Percentiles rank a stretch among this genome's conserved stretches.
Evolutionary conservation across 805 yeast genomes (phyloP).

Genomic region (Saccharomycopsis sp.): DNA sequence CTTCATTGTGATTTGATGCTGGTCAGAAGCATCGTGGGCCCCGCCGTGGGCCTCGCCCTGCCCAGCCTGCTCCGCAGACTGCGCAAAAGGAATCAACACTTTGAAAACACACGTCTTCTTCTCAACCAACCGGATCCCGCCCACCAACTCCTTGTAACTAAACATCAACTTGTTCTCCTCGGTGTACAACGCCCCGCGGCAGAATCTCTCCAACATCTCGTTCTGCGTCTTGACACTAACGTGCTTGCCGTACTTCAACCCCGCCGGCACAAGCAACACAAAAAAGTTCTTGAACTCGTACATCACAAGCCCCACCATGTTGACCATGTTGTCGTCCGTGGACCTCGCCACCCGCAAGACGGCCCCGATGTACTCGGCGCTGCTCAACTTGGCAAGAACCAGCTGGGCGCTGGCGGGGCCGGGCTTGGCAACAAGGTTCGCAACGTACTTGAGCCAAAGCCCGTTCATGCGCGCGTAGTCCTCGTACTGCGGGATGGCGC

Average conservation of each 20-base stretch:
- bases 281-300: constrained; percentile 19
- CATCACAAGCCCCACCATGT: constrained; percentile 16
- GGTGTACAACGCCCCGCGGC: background rate
- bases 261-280: constrained; percentile 14
- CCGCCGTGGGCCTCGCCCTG: constrained; percentile 7
- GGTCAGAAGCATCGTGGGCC: too few relatives aligned
- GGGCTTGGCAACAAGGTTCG: constrained; percentile 4
- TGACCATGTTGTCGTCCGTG: constrained; percentile 1
- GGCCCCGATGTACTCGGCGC: constrained; percentile 18
- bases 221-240: constrained; percentile 3
- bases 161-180: background rate
- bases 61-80: background rate
- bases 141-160: constrained; percentile 31
- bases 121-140: constrained; percentile 58
- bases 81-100: constrained; percentile 33
- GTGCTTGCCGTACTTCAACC: constrained; percentile 8
- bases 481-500: constrained; percentile 1
- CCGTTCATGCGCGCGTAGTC: constrained; percentile 8
- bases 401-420: constrained; percentile 3
- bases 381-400: constrained; percentile 11
- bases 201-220: background rate
- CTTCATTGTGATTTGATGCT: constrained; percentile 22
- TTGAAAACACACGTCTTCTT: constrained; percentile 61
- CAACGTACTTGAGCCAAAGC: constrained; percentile 16
- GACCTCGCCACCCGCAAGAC: constrained; percentile 10